Conservation (phyloP, 1,139 yeast species). For the Diutina catenulata region DNA sequence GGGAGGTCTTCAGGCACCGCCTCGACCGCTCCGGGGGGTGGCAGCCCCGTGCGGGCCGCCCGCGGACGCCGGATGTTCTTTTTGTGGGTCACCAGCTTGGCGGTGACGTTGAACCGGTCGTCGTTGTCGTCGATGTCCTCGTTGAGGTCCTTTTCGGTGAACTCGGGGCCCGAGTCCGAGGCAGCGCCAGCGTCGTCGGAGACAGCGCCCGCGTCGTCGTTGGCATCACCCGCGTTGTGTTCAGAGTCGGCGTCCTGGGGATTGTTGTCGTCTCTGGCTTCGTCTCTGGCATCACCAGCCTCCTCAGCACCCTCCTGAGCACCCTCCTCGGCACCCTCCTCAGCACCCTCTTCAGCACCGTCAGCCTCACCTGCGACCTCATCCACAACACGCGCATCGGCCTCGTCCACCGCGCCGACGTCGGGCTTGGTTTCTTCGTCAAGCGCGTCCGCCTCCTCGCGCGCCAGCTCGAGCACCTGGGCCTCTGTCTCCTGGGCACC, state of each 20-base stretch:
- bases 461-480: not conserved
- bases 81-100: conserved; percentile 23
- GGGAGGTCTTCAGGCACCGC: conserved; percentile 9
- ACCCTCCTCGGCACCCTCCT: conserved; percentile 6
- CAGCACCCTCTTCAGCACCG: conserved; percentile 4
- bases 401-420: not conserved
- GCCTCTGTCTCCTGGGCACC: no score
- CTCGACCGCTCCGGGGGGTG: conserved; percentile 8
- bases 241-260: not conserved
- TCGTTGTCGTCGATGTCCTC: conserved; percentile 16
- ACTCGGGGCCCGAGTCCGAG: no score
- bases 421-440: conserved; percentile 7
- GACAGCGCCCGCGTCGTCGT: no score
- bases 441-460: conserved; percentile 6
- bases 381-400: not conserved
- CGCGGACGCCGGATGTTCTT: conserved; percentile 23
- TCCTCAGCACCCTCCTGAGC: conserved; percentile 1
- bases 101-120: no score
- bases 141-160: no score
- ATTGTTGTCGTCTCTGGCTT: not conserved
- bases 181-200: no score
- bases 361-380: not conserved
- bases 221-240: conserved; percentile 7
- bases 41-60: conserved; percentile 9
- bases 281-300: not conserved